These are phyloP conservation scores for Pichia kluyveri DNA, from an alignment of 805 yeast genomes.

Conservation along the genomic window DNA sequence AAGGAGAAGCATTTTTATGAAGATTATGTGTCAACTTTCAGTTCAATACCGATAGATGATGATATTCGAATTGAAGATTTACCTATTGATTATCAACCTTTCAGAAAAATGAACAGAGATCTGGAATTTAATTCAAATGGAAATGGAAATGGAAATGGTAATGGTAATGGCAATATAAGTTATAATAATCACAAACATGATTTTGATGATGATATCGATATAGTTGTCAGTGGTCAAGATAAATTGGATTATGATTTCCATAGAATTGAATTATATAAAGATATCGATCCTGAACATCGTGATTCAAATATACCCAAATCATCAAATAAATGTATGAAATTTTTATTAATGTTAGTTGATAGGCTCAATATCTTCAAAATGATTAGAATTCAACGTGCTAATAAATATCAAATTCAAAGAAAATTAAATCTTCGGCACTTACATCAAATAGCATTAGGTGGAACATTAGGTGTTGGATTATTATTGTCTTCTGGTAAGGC, in stretches of 20 bases:
- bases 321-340: not conserved
- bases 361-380: slow-evolving; percentile 8
- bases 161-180: too few relatives aligned
- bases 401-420: slow-evolving; percentile 37
- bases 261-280: slow-evolving; percentile 12
- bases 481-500: slow-evolving; percentile 66
- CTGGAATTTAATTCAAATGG: not conserved
- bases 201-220: slow-evolving; percentile 14
- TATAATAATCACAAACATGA: not conserved
- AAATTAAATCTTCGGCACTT: slow-evolving; percentile 57
- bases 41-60: slow-evolving; percentile 24
- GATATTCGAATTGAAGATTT: slow-evolving; percentile 19
- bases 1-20: slow-evolving; percentile 3
- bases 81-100: slow-evolving; percentile 22
- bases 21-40: slow-evolving; percentile 2
- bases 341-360: not conserved
- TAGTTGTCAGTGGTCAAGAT: slow-evolving; percentile 23
- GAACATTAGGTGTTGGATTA: slow-evolving; percentile 71
- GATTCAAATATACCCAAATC: not conserved
- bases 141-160: not conserved
- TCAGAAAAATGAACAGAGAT: slow-evolving; percentile 1
- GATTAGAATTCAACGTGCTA: slow-evolving; percentile 10
- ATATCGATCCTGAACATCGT: slow-evolving; percentile 6
- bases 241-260: slow-evolving; percentile 23
- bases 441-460: slow-evolving; percentile 73